phyloP scores from a whole-genome alignment of 1,284 basidiomycete genomes.

The Cutaneotrichosporon sp. region DNA sequence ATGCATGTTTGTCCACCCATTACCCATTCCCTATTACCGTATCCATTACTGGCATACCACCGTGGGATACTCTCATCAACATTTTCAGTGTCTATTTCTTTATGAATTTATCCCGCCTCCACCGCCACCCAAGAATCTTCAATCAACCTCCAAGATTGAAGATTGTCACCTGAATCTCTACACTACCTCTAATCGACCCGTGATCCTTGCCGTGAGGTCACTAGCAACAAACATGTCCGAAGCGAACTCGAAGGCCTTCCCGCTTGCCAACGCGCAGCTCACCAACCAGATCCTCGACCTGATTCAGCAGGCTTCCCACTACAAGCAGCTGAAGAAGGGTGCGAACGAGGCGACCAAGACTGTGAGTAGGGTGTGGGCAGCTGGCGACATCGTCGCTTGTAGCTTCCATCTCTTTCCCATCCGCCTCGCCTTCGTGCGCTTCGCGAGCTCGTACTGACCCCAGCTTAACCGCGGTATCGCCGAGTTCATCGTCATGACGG shows the following conservation, averaged over 20 bases:
- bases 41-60: neutral
- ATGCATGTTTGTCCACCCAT: no score
- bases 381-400: neutral
- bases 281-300: constrained; percentile 95
- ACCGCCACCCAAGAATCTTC: constrained; percentile 9
- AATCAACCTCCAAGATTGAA: neutral
- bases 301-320: constrained; percentile 75
- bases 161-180: neutral
- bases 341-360: constrained; percentile 76
- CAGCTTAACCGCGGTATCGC: constrained; percentile 75
- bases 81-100: neutral
- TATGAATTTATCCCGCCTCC: neutral
- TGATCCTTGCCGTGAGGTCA: constrained; percentile 43
- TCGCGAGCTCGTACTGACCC: constrained; percentile 9
- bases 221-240: constrained; percentile 29
- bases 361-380: constrained; percentile 4
- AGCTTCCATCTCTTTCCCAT: no score
- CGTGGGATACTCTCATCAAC: neutral
- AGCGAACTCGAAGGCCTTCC: constrained; percentile 80
- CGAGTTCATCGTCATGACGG: constrained; percentile 97
- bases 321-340: constrained; percentile 96
- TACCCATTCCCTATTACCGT: neutral
- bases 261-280: constrained; percentile 80
- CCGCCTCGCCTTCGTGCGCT: no score
- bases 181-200: constrained; percentile 27